Evolutionary conservation across 1,139 yeast species (phyloP), one percentile per base, ranked within the genome.

Genomic region (Scheffersomyces parashehatae): DNA sequence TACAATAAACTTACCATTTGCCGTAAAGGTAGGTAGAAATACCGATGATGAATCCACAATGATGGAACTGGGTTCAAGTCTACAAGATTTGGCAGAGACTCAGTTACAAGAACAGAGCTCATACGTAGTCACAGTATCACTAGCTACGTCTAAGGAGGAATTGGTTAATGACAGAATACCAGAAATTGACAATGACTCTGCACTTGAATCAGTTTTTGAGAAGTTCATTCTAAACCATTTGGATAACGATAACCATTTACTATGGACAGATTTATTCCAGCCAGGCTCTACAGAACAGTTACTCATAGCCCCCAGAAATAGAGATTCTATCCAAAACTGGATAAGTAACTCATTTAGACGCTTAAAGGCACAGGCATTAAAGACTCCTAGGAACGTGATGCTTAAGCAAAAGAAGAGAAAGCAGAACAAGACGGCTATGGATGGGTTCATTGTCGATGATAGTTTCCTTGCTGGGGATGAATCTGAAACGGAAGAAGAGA

Each of bases 231-330:
- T 36, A 5, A 29, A 36, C 7, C 33, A 28, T 28, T 24, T 29
- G n/a, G 2, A 30, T 12, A 29, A 38, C 16, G 12, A 37, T 12
- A 43, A 44, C 8, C 40, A 47, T 3, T 36, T 54, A 37, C 37
- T 69, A 10, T 81, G 85, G 85, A 63, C 75, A 0, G 67, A 65
- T 11, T 49, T 65, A 15, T 77, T 77, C 48, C 70, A 67, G 43
- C 85, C 85, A 0, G 51, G 53, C 5, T 36, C 44, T 0, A 48
- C 71, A 3, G 54, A 62, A 1, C 72, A 75, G 1, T 66, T 80
- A 9, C 51, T 81, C 14, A 49, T 77, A 31, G 65, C 59, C 44
- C 13, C 52, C 36, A 15, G 48, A 0, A 55, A 55, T 33, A 56
- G 56, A 16, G 28, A 26, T 1, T 47, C 46, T 1, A 64, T 83